Conservation (phyloP, 176 grass and related monocot species). For the Pontederia paniculata region DNA sequence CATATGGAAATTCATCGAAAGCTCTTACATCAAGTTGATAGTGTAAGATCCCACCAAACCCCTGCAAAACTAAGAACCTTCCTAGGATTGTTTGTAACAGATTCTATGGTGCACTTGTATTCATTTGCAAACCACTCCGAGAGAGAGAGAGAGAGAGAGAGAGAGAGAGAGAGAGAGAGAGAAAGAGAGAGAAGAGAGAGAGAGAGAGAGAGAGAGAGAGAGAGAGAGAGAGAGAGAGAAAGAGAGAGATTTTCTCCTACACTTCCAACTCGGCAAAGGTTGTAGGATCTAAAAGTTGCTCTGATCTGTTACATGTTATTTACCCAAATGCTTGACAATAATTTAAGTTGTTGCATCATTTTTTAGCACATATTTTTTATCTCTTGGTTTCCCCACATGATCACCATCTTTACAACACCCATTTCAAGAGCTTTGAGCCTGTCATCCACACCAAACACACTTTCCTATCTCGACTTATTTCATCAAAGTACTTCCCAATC, state of each 20-base stretch:
- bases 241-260: slow-evolving; percentile 23
- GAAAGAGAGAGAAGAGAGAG: too few relatives aligned
- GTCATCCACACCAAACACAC: slow-evolving; percentile 44
- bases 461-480: slow-evolving; percentile 58
- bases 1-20: slow-evolving; percentile 25
- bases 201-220: too few relatives aligned
- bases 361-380: slow-evolving; percentile 42
- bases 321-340: slow-evolving; percentile 28
- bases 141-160: too few relatives aligned
- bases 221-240: too few relatives aligned
- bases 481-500: slow-evolving; percentile 52
- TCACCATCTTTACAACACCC: slow-evolving; percentile 35
- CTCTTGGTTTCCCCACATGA: slow-evolving; percentile 57
- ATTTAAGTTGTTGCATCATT: slow-evolving; percentile 29
- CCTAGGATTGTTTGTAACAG: slow-evolving; percentile 49
- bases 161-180: too few relatives aligned
- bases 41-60: slow-evolving; percentile 44
- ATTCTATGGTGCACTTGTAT: slow-evolving; percentile 41
- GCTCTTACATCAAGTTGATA: slow-evolving; percentile 34
- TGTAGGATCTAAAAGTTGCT: slow-evolving; percentile 26
- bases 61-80: slow-evolving; percentile 50
- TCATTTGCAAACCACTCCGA: slow-evolving; percentile 57
- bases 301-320: slow-evolving; percentile 32
- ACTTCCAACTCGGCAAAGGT: slow-evolving; percentile 27
- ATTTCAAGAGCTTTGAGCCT: slow-evolving; percentile 44